These are phyloP conservation scores for Toxoplasma gondii DNA, from an alignment of 169 alveolate species.

Conservation along the genomic window DNA sequence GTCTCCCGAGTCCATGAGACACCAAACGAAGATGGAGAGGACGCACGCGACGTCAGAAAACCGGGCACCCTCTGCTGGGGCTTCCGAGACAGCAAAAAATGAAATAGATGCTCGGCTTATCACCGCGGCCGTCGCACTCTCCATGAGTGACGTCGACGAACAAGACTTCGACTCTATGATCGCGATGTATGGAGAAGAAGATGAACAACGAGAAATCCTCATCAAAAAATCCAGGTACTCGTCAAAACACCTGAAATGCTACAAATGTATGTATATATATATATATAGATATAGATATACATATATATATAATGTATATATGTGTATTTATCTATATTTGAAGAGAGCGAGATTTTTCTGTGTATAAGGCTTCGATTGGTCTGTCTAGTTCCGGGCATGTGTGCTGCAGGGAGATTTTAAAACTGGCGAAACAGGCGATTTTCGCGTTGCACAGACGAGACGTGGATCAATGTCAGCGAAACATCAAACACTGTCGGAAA, in stretches of 20 bases:
- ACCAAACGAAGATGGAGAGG: no score
- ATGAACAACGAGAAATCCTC: not conserved
- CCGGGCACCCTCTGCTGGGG: no score
- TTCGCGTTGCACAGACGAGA: slow-evolving; percentile 40
- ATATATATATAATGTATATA: not conserved
- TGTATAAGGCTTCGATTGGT: not conserved
- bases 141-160: not conserved
- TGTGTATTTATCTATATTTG: not conserved
- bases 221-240: slow-evolving; percentile 14
- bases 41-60: no score
- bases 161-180: not conserved
- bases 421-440: slow-evolving; percentile 44
- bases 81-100: no score
- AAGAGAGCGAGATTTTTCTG: not conserved
- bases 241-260: not conserved
- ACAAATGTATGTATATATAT: not conserved
- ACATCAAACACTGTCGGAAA: not conserved
- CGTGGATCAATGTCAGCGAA: not conserved
- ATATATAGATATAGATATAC: not conserved
- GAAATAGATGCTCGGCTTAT: no score
- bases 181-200: slow-evolving; percentile 25
- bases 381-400: not conserved
- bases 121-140: not conserved
- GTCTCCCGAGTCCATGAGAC: no score
- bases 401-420: slow-evolving; percentile 26